Conservation (phyloP, 2,329 filamentous ascomycete species). For the Podosphaera leucotricha region DNA sequence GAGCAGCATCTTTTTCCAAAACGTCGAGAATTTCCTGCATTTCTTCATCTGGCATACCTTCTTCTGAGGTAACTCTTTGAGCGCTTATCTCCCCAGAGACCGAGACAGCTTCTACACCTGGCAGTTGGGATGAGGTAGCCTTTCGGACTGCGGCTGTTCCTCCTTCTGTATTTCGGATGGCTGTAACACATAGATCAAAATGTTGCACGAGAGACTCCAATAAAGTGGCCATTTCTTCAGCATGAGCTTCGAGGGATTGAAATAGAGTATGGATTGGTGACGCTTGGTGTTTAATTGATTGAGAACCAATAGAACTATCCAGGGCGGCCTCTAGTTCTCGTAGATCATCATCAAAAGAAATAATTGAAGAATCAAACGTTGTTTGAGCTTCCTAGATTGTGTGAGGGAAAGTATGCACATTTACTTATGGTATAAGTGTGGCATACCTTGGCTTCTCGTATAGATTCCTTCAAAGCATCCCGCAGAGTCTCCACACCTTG, state of each 20-base stretch:
- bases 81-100: constrained; percentile 39
- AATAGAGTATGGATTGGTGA: constrained; percentile 23
- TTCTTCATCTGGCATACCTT: constrained; percentile 49
- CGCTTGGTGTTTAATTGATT: constrained; percentile 5
- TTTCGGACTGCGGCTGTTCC: constrained; percentile 46
- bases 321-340: constrained; percentile 30
- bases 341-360: constrained; percentile 53
- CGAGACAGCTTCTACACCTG: constrained; percentile 27
- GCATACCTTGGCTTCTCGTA: constrained; percentile 41
- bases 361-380: constrained; percentile 44
- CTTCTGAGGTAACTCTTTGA: constrained; percentile 28
- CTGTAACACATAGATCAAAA: constrained; percentile 82
- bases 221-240: constrained; percentile 59
- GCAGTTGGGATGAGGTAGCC: constrained; percentile 35
- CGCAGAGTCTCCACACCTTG: constrained; percentile 41
- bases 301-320: constrained; percentile 14
- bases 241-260: constrained; percentile 26
- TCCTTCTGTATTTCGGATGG: constrained; percentile 73
- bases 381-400: constrained; percentile 32
- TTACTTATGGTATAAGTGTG: not conserved
- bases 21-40: constrained; percentile 65
- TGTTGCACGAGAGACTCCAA: constrained; percentile 64
- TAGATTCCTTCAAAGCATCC: constrained; percentile 42
- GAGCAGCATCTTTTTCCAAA: constrained; percentile 44
- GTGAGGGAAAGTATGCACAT: constrained; percentile 3